These are phyloP conservation scores for Carex arenaria DNA, from an alignment of 202 grass and related monocot genomes.

Conservation along the genomic window DNA sequence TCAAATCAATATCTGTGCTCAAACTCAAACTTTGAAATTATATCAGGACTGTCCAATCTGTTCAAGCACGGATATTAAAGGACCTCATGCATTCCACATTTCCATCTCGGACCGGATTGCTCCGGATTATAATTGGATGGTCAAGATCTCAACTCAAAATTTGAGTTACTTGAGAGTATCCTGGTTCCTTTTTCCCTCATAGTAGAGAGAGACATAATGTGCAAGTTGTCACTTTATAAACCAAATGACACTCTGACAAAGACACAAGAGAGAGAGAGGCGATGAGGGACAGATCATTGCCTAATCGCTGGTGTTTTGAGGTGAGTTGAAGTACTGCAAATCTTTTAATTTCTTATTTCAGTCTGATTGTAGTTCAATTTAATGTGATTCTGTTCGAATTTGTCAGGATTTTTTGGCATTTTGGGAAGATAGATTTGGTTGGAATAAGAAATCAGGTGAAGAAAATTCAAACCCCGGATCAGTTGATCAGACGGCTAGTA, in stretches of 20 bases:
- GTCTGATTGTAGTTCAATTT: not conserved
- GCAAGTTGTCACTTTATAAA: not conserved
- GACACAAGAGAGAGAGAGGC: not conserved
- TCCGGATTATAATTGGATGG: too few species aligned
- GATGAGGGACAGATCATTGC: slow-evolving; percentile 23
- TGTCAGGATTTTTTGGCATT: slow-evolving; percentile 54
- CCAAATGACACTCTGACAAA: not conserved
- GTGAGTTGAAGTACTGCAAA: not conserved
- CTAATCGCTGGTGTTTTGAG: slow-evolving; percentile 31
- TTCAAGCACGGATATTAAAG: too few species aligned
- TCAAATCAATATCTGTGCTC: too few species aligned
- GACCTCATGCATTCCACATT: too few species aligned
- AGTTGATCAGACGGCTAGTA: not conserved
- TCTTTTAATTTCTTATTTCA: not conserved
- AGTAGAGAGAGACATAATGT: too few species aligned
- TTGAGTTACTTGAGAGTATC: too few species aligned
- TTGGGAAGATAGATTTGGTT: slow-evolving; percentile 71
- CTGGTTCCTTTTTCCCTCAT: not conserved
- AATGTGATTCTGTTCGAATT: not conserved
- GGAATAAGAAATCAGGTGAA: slow-evolving; percentile 33
- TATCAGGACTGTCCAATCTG: too few species aligned
- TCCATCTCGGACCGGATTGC: too few species aligned
- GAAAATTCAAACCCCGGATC: not conserved
- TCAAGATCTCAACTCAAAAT: too few species aligned
- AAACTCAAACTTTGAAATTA: too few species aligned